Conservation (phyloP, 352 stramenopile species). For the Globisporangium lucens region DNA sequence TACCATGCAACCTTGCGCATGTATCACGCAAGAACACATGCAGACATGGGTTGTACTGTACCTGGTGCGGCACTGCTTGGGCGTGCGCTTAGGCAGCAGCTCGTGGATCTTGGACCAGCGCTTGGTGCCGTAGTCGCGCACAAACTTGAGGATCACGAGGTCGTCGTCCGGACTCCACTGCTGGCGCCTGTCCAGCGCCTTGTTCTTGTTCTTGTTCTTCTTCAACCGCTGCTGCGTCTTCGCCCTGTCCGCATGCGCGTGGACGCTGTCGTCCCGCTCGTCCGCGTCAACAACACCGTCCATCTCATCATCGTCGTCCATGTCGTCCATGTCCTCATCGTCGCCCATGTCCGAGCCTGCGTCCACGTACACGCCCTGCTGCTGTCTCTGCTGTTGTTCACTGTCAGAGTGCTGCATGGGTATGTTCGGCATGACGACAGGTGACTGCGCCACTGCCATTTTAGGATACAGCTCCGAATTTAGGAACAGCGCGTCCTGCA, state of each 20-base stretch:
- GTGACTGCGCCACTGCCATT: not conserved
- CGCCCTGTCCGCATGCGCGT: not conserved
- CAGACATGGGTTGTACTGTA: no score
- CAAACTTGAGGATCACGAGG: conserved; percentile 65
- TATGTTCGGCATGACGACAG: not conserved
- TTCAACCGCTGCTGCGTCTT: not conserved
- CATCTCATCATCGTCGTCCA: not conserved
- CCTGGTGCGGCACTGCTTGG: conserved; percentile 94
- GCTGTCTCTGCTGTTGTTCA: not conserved
- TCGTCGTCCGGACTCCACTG: conserved; percentile 70
- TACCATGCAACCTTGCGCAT: not conserved
- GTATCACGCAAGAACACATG: no score
- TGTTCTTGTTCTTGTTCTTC: not conserved
- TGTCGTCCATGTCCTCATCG: not conserved
- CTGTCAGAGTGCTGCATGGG: not conserved
- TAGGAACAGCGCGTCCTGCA: not conserved
- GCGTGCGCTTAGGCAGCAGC: conserved; percentile 90
- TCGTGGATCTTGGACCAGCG: conserved; percentile 93
- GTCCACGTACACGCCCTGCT: not conserved
- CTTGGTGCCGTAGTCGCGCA: conserved; percentile 71
- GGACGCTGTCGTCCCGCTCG: conserved; percentile 5
- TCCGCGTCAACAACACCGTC: conserved; percentile 8
- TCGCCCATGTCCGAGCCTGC: not conserved
- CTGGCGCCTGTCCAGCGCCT: conserved; percentile 35
- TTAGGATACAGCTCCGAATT: not conserved